phyloP scores from a whole-genome alignment of 2,329 filamentous ascomycete species.

The Dothiorella sarmentorum region DNA sequence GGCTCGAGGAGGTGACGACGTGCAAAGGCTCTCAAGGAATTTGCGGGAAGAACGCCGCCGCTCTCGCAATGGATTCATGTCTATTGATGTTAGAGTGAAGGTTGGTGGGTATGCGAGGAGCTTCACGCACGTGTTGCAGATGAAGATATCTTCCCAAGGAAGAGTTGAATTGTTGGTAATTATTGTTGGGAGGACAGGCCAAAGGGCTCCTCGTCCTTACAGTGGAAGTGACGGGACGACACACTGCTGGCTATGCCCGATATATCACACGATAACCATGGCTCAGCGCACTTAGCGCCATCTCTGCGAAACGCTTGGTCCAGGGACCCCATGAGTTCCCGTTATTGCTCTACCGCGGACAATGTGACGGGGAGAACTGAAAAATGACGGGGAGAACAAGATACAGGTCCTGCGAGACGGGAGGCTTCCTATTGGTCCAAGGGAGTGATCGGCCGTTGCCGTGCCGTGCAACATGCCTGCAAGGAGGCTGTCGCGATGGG shows the following conservation, averaged over 20 bases:
- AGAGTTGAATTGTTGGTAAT: not conserved
- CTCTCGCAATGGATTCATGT: no score
- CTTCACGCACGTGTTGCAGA: no score
- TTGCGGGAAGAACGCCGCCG: no score
- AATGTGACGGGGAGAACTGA: slow-evolving; percentile 3
- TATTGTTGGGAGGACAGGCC: not conserved
- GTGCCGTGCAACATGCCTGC: not conserved
- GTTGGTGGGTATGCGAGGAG: not conserved
- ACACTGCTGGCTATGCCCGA: not conserved
- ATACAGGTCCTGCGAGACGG: not conserved
- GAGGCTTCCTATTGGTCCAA: not conserved
- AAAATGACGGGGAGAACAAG: slow-evolving; percentile 2
- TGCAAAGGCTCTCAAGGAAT: no score
- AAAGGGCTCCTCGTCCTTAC: not conserved
- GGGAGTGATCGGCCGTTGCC: not conserved
- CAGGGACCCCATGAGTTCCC: not conserved
- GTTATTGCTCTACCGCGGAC: not conserved
- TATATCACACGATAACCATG: not conserved
- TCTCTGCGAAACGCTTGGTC: slow-evolving; percentile 7
- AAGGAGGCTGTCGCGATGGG: no score
- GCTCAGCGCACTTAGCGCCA: not conserved
- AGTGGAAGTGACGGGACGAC: not conserved
- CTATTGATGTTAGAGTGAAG: no score
- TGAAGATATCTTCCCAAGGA: not conserved
- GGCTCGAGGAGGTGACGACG: no score